phyloP scores from a whole-genome alignment of 148 eudicot genomes.

The Talinum fruticosum region DNA sequence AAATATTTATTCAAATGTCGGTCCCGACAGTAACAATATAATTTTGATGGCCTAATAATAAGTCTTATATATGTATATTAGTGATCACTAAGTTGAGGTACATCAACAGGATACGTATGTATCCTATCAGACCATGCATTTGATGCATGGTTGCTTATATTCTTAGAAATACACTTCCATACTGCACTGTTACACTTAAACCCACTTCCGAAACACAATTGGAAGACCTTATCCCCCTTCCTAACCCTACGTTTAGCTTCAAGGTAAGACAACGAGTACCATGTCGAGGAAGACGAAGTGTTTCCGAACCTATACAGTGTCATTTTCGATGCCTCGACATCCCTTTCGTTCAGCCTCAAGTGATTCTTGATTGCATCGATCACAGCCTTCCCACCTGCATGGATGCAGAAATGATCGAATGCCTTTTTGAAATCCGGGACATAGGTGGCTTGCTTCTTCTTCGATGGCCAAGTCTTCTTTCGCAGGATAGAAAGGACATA shows the following conservation, averaged over 20 bases:
- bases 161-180: constrained; percentile 41
- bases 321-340: constrained; percentile 46
- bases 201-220: constrained; percentile 46
- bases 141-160: background rate
- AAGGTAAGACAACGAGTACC: constrained; percentile 44
- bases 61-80: constrained; percentile 9
- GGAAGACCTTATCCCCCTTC: constrained; percentile 42
- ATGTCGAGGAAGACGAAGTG: constrained; percentile 49
- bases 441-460: constrained; percentile 24
- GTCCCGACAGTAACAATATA: background rate
- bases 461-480: constrained; percentile 22
- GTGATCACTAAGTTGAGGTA: constrained; percentile 37
- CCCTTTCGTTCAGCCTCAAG: constrained; percentile 27
- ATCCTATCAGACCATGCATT: constrained; percentile 48
- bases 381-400: constrained; percentile 50
- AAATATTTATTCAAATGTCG: background rate
- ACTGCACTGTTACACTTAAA: constrained; percentile 52
- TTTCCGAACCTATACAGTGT: constrained; percentile 42
- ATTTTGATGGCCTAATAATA: background rate
- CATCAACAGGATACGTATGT: constrained; percentile 34
- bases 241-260: constrained; percentile 44
- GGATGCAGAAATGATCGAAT: constrained; percentile 43
- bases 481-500: constrained; percentile 19
- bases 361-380: constrained; percentile 32
- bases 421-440: constrained; percentile 42